Base-by-base conservation (phyloP, 768 basidiomycete species). In the Scleroderma bovista region DNA sequence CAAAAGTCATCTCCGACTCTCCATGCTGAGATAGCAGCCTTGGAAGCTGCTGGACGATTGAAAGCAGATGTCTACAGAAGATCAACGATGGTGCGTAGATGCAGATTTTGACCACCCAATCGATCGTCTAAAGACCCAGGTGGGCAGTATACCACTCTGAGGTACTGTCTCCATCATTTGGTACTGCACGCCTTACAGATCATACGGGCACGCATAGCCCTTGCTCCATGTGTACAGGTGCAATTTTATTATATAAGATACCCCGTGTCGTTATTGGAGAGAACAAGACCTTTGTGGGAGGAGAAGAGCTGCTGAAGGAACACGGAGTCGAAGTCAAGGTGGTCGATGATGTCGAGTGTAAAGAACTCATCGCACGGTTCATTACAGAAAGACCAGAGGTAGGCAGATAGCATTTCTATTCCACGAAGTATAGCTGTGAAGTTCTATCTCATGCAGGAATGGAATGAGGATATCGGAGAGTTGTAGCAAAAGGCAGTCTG, bases 201-300 rank as follows among this genome's bases (percentile, higher is more conserved):
- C 29, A 13, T 16, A 15, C 16, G 24, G 24, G 26, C 37, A n/a
- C 22, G 34, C 15, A 57, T 22, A 79, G 78, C 39, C 84, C 84
- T 2, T 85, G 84, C 57, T 73, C 68, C 46, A 83, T 84, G 84
- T 85, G 84, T 57, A 73, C 76, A 1, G 83, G 82, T 8, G 76
- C 82, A 1, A 77, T 81, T 22, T 51, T 80, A n/a, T 68, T 84
- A 10, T 84, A 81, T 65, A 76, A 76, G 41, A 83, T 86, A 36
- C 78, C 79, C 5, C 74, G 83, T 6, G 76, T 84, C 8, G 81
- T 86, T 11, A 78, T 86, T 42, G 83, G 82, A 16, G 83, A 85
- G 60, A 81, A 83, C 53, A 41, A 52, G 16, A 84, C 72, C 33
- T 80, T 76, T 56, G 52, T 73, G 15, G 81, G 79, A 9, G 75